Evolutionary conservation across 495 filamentous ascomycete species (phyloP).

Genomic region (Xylaria acuta): DNA sequence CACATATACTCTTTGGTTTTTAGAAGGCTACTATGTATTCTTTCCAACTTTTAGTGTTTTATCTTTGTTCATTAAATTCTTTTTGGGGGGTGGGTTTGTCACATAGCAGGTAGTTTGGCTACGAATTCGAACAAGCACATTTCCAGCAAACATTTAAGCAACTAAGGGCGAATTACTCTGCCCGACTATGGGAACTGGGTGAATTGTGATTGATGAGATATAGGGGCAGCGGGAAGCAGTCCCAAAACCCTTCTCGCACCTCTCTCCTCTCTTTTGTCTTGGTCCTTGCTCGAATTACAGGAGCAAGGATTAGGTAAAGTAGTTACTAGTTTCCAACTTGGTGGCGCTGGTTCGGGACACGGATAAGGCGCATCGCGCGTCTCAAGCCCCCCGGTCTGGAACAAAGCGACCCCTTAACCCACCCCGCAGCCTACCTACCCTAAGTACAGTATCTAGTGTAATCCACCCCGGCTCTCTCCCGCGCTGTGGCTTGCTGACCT

Average conservation of each 20-base stretch:
- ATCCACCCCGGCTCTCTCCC: not conserved
- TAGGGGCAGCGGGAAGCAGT: not conserved
- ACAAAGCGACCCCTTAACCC: not conserved
- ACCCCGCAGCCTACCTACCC: too few relatives aligned
- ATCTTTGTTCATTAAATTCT: not conserved
- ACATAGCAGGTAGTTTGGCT: conserved; percentile 9
- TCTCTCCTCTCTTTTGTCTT: not conserved
- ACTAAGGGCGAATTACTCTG: not conserved
- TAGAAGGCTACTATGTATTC: conserved; percentile 16
- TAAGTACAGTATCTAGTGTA: not conserved
- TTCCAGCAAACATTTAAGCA: not conserved
- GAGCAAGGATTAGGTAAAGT: too few relatives aligned
- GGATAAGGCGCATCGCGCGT: conserved; percentile 11
- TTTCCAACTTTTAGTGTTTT: conserved; percentile 16
- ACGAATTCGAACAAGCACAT: conserved; percentile 23
- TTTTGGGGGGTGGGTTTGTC: not conserved
- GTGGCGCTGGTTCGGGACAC: conserved; percentile 13
- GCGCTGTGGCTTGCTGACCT: conserved; percentile 3
- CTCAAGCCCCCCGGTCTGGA: conserved; percentile 10
- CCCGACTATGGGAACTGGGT: not conserved
- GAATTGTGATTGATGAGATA: not conserved
- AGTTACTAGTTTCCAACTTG: not conserved
- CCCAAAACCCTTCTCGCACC: not conserved
- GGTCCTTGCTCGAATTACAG: not conserved
- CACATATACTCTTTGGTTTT: conserved; percentile 22